Evolutionary conservation across 2,329 filamentous ascomycete species (phyloP).

Genomic region (Colletotrichum chlorophyti): DNA sequence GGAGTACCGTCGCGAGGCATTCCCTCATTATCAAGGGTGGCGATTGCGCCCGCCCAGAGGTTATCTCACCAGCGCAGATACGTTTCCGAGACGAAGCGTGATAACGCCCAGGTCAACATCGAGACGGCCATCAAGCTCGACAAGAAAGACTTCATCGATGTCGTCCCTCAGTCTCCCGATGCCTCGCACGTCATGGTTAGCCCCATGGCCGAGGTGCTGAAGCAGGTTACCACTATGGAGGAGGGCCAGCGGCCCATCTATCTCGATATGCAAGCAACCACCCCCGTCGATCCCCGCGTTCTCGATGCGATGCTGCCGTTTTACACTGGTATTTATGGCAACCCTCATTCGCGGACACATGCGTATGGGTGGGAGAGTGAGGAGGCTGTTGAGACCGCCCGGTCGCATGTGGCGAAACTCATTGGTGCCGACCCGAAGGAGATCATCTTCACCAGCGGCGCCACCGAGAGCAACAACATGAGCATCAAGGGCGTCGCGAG

Average conservation of each 20-base stretch:
- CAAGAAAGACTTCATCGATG: constrained; percentile 78
- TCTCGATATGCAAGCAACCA: constrained; percentile 97
- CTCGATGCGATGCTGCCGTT: constrained; percentile 96
- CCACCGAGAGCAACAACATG: constrained; percentile 99
- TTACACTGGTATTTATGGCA: constrained; percentile 92
- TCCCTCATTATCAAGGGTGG: constrained; percentile 40
- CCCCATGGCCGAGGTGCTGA: constrained; percentile 85
- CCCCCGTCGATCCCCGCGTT: constrained; percentile 91
- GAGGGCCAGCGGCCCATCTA: constrained; percentile 94
- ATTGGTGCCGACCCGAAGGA: constrained; percentile 97
- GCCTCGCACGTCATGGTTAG: constrained; percentile 75
- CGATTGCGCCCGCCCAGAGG: constrained; percentile 36
- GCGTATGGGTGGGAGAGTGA: constrained; percentile 99
- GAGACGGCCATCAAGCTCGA: constrained; percentile 88
- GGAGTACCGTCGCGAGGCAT: constrained; percentile 43
- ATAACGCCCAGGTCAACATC: constrained; percentile 80
- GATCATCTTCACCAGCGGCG: constrained; percentile 98
- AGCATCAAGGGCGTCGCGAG: constrained; percentile 97
- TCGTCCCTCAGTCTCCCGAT: constrained; percentile 50
- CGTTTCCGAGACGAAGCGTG: constrained; percentile 82
- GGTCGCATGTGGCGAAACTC: constrained; percentile 81
- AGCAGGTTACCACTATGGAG: constrained; percentile 92
- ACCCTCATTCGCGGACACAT: constrained; percentile 96
- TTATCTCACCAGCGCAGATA: constrained; percentile 65
- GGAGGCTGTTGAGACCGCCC: constrained; percentile 87